Percentiles rank a stretch among this genome's conserved stretches.
Evolutionary conservation across 768 basidiomycete genomes (phyloP).

Genomic region (Kwoniella mangroviensis): DNA sequence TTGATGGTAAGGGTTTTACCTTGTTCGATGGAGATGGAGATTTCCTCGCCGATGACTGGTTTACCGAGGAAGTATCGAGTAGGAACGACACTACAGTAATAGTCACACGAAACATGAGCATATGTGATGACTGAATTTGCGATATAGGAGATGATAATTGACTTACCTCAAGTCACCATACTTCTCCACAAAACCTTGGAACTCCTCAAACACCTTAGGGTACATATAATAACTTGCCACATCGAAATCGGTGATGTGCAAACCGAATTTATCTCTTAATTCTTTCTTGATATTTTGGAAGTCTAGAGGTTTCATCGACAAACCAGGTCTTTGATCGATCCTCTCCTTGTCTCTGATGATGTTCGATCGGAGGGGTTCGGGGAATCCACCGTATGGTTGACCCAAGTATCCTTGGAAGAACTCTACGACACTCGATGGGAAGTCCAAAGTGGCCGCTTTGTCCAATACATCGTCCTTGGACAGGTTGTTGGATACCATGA

Average conservation of each 20-base stretch:
- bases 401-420: conserved; percentile 99
- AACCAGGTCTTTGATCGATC: conserved; percentile 92
- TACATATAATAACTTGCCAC: conserved; percentile 98
- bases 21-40: conserved; percentile 81
- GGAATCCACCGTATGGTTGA: conserved; percentile 97
- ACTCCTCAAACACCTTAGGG: conserved; percentile 98
- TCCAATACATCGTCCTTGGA: conserved; percentile 82
- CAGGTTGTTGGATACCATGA: conserved; percentile 95
- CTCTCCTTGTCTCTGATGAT: conserved; percentile 92
- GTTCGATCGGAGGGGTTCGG: conserved; percentile 87
- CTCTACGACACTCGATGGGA: conserved; percentile 79
- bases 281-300: conserved; percentile 96
- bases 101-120: no score
- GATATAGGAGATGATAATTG: background rate
- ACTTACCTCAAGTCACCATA: conserved; percentile 89
- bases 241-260: conserved; percentile 89
- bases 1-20: conserved; percentile 97
- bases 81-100: conserved; percentile 75
- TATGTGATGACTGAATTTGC: no score
- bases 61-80: conserved; percentile 97
- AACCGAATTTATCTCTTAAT: conserved; percentile 89
- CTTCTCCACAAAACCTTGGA: conserved; percentile 89
- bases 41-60: conserved; percentile 89
- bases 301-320: conserved; percentile 82
- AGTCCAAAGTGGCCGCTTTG: conserved; percentile 87